Base-by-base conservation (phyloP, 2,329 filamentous ascomycete genomes). In the Fusarium pininemorale region DNA sequence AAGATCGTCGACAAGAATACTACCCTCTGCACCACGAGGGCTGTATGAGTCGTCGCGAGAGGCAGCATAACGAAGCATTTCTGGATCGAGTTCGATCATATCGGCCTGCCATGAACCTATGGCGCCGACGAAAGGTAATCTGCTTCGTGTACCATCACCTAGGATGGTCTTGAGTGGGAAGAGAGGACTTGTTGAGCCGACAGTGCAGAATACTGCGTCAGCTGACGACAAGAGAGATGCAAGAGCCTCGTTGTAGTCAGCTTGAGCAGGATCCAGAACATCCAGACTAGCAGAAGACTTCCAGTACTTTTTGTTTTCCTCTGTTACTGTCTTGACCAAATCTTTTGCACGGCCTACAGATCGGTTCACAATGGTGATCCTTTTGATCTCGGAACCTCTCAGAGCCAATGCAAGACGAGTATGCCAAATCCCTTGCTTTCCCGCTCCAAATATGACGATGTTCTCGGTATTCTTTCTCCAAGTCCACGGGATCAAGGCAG, bases 341-440 rank as follows among this genome's bases (percentile, higher is more conserved):
- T 55, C 24, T n/a, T 30, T 45, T 1, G 72, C 66, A 1, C 73
- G 47, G 3, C 30, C 45, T 1, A 60, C 37, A 0, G 79, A 78
- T 0, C 79, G 74, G n/a, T 83, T 82, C 2, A 82, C 79, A 1
- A 83, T 45, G 1, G 75, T 81, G 14, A 83, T 69, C 5, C 30
- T 63, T 3, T 63, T 62, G 7, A 83, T 75, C 20, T 79, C 77
- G 1, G 57, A 42, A 0, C 79, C 79, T 7, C 79, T 69, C 0
- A 93, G 84, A 6, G 91, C 83, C 5, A 94, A 81, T 0, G 91
- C 90, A 11, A 94, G 86, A 2, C 90, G 87, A 14, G 92, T 88
- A 76, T 93, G 92, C 92, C 92, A 94, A 77, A 92, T 89, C 2
- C 92, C 92, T 81, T 93, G 91, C 72, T 89, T 90, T 37, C 92